Base-by-base conservation (phyloP, 352 stramenopile genomes). In the Phytophthora uliginosa region DNA sequence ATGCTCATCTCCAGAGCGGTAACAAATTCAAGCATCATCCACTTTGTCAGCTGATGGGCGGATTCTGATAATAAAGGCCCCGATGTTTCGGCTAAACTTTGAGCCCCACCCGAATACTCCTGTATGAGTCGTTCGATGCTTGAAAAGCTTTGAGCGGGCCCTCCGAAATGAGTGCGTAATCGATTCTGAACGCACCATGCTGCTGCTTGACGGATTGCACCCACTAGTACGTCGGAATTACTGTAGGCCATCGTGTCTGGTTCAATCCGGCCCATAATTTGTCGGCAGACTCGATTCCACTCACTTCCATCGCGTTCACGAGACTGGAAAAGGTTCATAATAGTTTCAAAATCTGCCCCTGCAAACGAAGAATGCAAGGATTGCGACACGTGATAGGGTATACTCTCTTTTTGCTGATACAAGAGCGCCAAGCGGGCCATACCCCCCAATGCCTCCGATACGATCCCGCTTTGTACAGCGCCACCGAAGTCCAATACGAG, bases 111-210 rank as follows among this genome's bases (percentile, higher is more conserved):
- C n/a, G 71, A 66, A 68, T 85, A 77, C 38, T 78, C 54, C 28
- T 87, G 75, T 31, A 95, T 64, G 36, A 95, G 69, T 12, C 72
- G 78, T 64, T 97, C 89, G n/a, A 97, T 82, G 10, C 80, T 83
- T 7, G 84, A 82, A 80, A 97, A 95, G 24, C 78, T 94, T 60
- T 93, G 83, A 42, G 86, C 82, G 42, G 90, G 86, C 3, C 85
- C 86, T 38, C 90, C 90, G 59, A 94, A 88, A 63, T 92, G 84
- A 4, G 90, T 95, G 15, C 90, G 85, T 33, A 97, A 69, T 50
- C 90, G 79, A 55, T 87, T 89, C 15, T 92, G 77, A 20, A 95
- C 75, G 47, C 88, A 91, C 88, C 89, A 97, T 17, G 57, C 71
- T 18, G 88, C 86, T 24, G 84, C 81, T 79, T 91, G 75, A 10